Evolutionary conservation across 768 basidiomycete genomes (phyloP).

Genomic region (Roridomyces roridus): DNA sequence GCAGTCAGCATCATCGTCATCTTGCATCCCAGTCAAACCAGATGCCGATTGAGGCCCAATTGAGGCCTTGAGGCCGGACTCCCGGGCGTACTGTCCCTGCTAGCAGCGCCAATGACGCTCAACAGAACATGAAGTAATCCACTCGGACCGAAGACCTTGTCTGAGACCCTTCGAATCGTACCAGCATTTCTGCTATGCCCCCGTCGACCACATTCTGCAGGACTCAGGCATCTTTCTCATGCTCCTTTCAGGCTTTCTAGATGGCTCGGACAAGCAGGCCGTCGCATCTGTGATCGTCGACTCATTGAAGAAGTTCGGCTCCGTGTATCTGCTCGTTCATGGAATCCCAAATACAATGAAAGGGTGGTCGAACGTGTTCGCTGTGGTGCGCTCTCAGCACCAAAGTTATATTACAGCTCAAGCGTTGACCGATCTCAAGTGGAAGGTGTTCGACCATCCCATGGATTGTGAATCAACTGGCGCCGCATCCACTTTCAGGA

Average conservation of each 20-base stretch:
- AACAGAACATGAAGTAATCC: too few relatives aligned
- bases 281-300: slow-evolving; percentile 35
- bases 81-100: too few relatives aligned
- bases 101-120: too few relatives aligned
- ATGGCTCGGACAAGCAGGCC: slow-evolving; percentile 33
- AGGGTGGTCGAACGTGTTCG: slow-evolving; percentile 35
- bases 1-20: too few relatives aligned
- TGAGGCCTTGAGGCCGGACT: too few relatives aligned
- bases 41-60: too few relatives aligned
- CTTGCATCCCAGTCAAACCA: too few relatives aligned
- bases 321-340: slow-evolving; percentile 39
- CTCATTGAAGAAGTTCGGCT: slow-evolving; percentile 38
- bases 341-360: slow-evolving; percentile 33
- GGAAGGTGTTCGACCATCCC: slow-evolving; percentile 34
- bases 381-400: slow-evolving; percentile 30
- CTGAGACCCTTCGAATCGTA: too few relatives aligned
- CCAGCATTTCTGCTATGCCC: too few relatives aligned
- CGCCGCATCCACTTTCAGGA: slow-evolving; percentile 41
- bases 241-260: slow-evolving; percentile 36
- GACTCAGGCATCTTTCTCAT: slow-evolving; percentile 10
- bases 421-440: slow-evolving; percentile 29
- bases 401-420: background rate
- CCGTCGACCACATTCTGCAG: too few relatives aligned
- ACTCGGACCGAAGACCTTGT: too few relatives aligned
- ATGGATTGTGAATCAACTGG: slow-evolving; percentile 36